Evolutionary conservation across 2,329 filamentous ascomycete genomes (phyloP).

Genomic region (Zymoseptoria tritici): DNA sequence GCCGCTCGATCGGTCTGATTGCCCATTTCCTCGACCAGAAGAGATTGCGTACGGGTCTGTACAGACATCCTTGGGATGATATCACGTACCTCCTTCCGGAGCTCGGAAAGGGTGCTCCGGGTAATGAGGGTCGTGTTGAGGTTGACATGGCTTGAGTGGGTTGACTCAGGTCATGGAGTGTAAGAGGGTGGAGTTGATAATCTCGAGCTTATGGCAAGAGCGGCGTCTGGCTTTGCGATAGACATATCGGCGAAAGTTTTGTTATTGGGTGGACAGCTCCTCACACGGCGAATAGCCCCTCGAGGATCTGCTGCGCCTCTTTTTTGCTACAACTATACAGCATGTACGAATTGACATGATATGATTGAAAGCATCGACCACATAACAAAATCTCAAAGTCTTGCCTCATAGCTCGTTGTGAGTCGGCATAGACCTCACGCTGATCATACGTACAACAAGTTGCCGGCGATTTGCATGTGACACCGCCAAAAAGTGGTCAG

Average conservation of each 20-base stretch:
- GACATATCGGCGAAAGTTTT: not conserved
- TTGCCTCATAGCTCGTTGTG: not conserved
- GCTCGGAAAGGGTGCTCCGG: slow-evolving; percentile 62
- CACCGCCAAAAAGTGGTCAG: not conserved
- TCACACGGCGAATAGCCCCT: not conserved
- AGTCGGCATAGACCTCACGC: too few species aligned
- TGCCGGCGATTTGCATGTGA: not conserved
- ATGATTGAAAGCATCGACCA: not conserved
- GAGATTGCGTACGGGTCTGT: slow-evolving; percentile 94
- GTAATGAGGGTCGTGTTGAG: slow-evolving; percentile 80
- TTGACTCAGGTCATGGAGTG: not conserved
- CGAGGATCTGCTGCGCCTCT: not conserved
- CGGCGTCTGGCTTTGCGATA: not conserved
- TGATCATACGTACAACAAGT: not conserved
- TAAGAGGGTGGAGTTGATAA: not conserved
- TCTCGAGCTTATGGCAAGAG: not conserved
- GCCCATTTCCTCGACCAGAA: slow-evolving; percentile 99
- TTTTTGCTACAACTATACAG: not conserved
- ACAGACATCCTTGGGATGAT: slow-evolving; percentile 97
- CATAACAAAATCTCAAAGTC: not conserved
- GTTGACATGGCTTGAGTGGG: slow-evolving; percentile 58
- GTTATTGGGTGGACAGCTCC: not conserved
- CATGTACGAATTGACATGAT: not conserved
- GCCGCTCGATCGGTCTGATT: slow-evolving; percentile 96
- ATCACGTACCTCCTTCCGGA: slow-evolving; percentile 90